These are phyloP conservation scores for Yamadazyma buinensis DNA, from an alignment of 1,139 yeast genomes.

Conservation along the genomic window DNA sequence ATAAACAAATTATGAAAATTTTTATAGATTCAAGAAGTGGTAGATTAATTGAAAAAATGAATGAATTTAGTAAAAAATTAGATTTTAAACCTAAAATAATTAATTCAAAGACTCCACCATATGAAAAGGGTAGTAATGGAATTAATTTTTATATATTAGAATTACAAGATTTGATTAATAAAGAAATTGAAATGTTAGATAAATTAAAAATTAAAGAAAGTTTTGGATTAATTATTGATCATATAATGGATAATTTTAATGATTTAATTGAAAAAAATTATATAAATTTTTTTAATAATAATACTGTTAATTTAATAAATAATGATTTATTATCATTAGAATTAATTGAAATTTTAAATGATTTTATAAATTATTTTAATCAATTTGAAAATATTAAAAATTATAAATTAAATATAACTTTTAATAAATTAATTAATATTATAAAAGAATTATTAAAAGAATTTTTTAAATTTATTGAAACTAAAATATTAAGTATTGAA, in stretches of 20 bases:
- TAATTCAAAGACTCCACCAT: constrained; percentile 41
- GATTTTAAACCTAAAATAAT: constrained; percentile 10
- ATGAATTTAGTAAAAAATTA: constrained; percentile 19
- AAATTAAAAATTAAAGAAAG: constrained; percentile 13
- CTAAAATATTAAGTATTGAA: constrained; percentile 40
- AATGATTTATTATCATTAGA: constrained; percentile 42
- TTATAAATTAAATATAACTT: constrained; percentile 12
- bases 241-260: constrained; percentile 21
- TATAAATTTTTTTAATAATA: constrained; percentile 12
- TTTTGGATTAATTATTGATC: constrained; percentile 21
- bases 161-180: constrained; percentile 44
- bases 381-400: constrained; percentile 13
- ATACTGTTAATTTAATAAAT: constrained; percentile 14
- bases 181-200: constrained; percentile 40
- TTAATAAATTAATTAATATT: constrained; percentile 16
- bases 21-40: constrained; percentile 46
- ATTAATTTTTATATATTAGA: constrained; percentile 54
- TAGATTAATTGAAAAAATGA: constrained; percentile 42
- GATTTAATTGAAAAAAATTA: constrained; percentile 15
- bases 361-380: constrained; percentile 8
- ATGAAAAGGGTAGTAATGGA: constrained; percentile 64
- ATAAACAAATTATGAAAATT: constrained; percentile 34
- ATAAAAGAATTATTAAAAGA: constrained; percentile 49
- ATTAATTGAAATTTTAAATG: constrained; percentile 29
- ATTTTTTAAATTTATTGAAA: constrained; percentile 52